These are phyloP conservation scores for Fagopyrum tataricum DNA, from an alignment of 148 eudicot species.

Conservation along the genomic window DNA sequence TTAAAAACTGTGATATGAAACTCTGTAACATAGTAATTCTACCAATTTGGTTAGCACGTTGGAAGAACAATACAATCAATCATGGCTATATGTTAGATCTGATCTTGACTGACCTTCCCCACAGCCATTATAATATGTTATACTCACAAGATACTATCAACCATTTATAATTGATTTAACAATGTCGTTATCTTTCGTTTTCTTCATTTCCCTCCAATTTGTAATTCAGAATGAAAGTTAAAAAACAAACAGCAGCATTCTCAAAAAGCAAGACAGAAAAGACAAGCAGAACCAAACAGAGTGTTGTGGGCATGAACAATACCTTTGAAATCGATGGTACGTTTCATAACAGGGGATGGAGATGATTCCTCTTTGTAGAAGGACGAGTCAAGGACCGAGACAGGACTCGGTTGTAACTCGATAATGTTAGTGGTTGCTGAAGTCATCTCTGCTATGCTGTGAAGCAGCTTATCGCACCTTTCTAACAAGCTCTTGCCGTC, in stretches of 20 bases:
- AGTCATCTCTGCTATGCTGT: constrained; percentile 75
- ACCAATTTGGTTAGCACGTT: not conserved
- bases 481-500: constrained; percentile 64
- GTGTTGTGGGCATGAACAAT: constrained; percentile 10
- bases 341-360: constrained; percentile 87
- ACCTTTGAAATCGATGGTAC: constrained; percentile 87
- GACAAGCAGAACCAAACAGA: not conserved
- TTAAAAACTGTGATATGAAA: not conserved
- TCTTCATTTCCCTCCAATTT: not conserved
- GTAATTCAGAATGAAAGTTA: not conserved
- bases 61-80: not conserved
- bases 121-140: no score
- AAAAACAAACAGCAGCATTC: not conserved
- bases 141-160: no score
- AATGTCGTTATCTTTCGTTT: not conserved
- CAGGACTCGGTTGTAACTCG: constrained; percentile 88
- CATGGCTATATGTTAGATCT: not conserved
- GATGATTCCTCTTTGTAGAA: constrained; percentile 88
- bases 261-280: not conserved
- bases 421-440: constrained; percentile 24
- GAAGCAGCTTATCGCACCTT: constrained; percentile 71
- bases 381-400: constrained; percentile 90
- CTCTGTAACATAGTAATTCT: not conserved
- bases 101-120: not conserved
- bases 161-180: not conserved